Conservation (phyloP, 2,329 filamentous ascomycete genomes). For the Exophiala calicioides region DNA sequence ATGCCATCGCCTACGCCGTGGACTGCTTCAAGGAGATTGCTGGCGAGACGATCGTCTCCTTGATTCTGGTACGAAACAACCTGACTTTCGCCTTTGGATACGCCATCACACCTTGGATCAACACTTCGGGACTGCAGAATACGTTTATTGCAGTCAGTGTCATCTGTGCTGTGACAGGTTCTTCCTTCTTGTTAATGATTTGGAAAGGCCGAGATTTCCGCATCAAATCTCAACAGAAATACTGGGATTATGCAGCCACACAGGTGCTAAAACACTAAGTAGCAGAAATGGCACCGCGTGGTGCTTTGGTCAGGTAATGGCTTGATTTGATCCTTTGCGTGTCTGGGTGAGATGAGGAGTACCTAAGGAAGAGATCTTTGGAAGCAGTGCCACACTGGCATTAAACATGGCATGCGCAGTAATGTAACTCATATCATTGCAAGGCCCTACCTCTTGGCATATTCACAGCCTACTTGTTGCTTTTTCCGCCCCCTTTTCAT, state of each 20-base stretch:
- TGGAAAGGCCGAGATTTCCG: constrained; percentile 7
- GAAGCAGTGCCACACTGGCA: too few relatives aligned
- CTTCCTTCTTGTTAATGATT: constrained; percentile 9
- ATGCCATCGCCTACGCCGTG: constrained; percentile 49
- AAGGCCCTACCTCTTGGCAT: too few relatives aligned
- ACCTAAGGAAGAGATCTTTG: too few relatives aligned
- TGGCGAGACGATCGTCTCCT: constrained; percentile 52
- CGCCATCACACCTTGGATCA: constrained; percentile 50
- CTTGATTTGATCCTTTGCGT: too few relatives aligned
- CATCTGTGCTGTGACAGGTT: constrained; percentile 2
- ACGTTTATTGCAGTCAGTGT: constrained; percentile 34
- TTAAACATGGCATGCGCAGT: too few relatives aligned
- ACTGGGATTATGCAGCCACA: constrained; percentile 8
- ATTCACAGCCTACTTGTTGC: too few relatives aligned
- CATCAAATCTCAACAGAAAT: constrained; percentile 1
- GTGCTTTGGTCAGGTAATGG: too few relatives aligned
- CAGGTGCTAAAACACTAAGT: too few relatives aligned
- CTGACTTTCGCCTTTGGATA: constrained; percentile 55
- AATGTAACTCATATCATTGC: too few relatives aligned
- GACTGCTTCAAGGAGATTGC: constrained; percentile 52
- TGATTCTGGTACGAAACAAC: constrained; percentile 53
- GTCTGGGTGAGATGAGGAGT: too few relatives aligned
- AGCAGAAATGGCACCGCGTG: too few relatives aligned
- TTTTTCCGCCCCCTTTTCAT: too few relatives aligned
- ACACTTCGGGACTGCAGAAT: constrained; percentile 42